Percentiles rank a stretch among this genome's conserved stretches.
These are phyloP conservation scores for Styphnolobium japonicum DNA, from an alignment of 306 rosid species.

Conservation along the genomic window DNA sequence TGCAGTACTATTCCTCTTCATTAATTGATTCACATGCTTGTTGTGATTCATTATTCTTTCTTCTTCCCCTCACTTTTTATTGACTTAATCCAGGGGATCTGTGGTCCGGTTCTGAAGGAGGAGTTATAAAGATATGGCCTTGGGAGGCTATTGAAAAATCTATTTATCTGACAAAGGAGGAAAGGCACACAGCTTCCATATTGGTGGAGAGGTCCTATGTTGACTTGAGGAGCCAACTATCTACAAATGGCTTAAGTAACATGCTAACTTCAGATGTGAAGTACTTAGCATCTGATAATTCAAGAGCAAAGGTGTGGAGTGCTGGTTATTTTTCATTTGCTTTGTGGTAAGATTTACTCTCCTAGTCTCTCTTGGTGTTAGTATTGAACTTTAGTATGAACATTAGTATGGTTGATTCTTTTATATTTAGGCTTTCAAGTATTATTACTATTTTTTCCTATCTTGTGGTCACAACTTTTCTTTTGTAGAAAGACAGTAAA, in stretches of 20 bases:
- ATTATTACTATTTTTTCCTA: background rate
- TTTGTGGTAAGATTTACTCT: conserved; percentile 64
- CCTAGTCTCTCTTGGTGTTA: conserved; percentile 4
- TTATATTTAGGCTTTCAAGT: background rate
- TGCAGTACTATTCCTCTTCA: background rate
- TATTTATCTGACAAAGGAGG: conserved; percentile 52
- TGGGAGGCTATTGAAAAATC: conserved; percentile 87
- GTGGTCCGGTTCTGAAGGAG: conserved; percentile 98
- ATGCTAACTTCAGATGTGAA: conserved; percentile 69
- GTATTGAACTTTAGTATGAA: background rate
- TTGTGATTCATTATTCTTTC: conserved; percentile 27
- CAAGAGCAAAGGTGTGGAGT: conserved; percentile 87
- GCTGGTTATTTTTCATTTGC: conserved; percentile 79
- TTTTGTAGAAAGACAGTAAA: background rate
- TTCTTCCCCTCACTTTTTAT: background rate
- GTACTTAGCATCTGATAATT: conserved; percentile 66
- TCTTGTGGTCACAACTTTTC: background rate
- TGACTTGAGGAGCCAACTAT: conserved; percentile 81
- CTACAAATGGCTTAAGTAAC: conserved; percentile 61
- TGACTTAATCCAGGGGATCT: conserved; percentile 67
- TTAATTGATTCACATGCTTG: conserved; percentile 8
- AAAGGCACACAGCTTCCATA: conserved; percentile 64
- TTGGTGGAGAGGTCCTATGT: conserved; percentile 82
- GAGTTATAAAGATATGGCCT: conserved; percentile 83
- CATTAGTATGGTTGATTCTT: background rate